A percentile compares a stretch with the other conserved stretches of the same genome.
Evolutionary conservation across 305 asterid species (phyloP).

Genomic region (Coffea humblotiana): DNA sequence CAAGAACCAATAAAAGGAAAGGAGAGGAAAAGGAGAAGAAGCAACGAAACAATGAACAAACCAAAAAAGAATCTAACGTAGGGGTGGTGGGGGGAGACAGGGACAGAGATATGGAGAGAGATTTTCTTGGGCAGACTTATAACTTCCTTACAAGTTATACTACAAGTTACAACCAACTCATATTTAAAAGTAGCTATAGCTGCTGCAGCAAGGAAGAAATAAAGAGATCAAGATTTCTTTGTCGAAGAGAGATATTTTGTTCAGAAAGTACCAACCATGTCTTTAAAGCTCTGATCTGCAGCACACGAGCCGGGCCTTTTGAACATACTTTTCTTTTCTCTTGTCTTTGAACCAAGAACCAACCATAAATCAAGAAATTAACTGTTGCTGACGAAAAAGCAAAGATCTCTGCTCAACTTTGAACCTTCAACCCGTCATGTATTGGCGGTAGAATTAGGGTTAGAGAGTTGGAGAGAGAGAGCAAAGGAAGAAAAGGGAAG

Average conservation of each 20-base stretch:
- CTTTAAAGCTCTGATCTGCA: constrained; percentile 20
- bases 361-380: constrained; percentile 18
- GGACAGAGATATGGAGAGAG: constrained; percentile 37
- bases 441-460: constrained; percentile 34
- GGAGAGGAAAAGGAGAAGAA: not conserved
- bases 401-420: not conserved
- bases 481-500: constrained; percentile 8
- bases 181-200: constrained; percentile 23
- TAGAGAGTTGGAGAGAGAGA: constrained; percentile 19
- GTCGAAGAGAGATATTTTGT: not conserved
- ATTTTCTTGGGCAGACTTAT: constrained; percentile 26
- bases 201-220: not conserved
- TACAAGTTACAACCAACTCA: constrained; percentile 17
- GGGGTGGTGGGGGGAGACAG: constrained; percentile 1
- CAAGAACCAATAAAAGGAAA: not conserved
- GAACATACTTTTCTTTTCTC: not conserved
- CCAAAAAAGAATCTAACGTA: constrained; percentile 18
- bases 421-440: not conserved
- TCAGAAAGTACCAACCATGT: constrained; percentile 34
- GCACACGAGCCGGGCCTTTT: constrained; percentile 15
- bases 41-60: not conserved
- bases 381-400: constrained; percentile 10
- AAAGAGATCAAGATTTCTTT: constrained; percentile 12
- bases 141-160: not conserved
- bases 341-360: constrained; percentile 1